Evolutionary conservation across 2,329 filamentous ascomycete species (phyloP).

Genomic region (Tolypocladium tropicale): DNA sequence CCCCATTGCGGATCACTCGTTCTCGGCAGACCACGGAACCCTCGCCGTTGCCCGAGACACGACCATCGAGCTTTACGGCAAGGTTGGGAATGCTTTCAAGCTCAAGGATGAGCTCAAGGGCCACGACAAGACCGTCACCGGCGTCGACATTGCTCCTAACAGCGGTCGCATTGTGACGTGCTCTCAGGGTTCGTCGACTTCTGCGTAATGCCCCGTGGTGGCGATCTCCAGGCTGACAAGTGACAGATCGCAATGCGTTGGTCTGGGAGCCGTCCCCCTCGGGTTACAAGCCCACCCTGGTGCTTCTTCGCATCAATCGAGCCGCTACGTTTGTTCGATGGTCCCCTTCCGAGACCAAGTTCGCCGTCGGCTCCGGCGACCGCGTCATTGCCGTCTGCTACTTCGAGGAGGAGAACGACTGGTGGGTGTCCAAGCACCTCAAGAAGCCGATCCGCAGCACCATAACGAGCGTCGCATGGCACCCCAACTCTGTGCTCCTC

Average conservation of each 20-base stretch:
- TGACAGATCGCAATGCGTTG: conserved; percentile 82
- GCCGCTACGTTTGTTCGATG: conserved; percentile 95
- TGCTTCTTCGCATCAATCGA: conserved; percentile 92
- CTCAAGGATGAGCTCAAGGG: conserved; percentile 89
- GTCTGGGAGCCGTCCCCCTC: conserved; percentile 92
- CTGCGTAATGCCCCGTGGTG: not conserved
- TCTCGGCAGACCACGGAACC: conserved; percentile 81
- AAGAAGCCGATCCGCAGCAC: conserved; percentile 99
- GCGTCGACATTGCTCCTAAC: conserved; percentile 86
- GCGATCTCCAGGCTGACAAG: conserved; percentile 4
- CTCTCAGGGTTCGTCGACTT: conserved; percentile 62
- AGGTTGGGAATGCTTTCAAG: conserved; percentile 62
- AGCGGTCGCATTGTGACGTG: conserved; percentile 94
- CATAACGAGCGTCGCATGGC: conserved; percentile 90
- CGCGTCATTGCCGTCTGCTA: conserved; percentile 95
- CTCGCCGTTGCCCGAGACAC: conserved; percentile 88
- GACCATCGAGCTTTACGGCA: conserved; percentile 77
- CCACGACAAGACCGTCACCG: conserved; percentile 93
- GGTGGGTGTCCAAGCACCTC: conserved; percentile 99
- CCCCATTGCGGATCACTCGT: conserved; percentile 95
- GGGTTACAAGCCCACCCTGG: conserved; percentile 94
- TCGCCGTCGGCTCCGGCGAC: conserved; percentile 92
- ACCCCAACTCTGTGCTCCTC: conserved; percentile 91
- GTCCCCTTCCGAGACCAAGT: conserved; percentile 95
- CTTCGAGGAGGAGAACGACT: conserved; percentile 98